phyloP scores from a whole-genome alignment of 768 basidiomycete genomes.

The Tulasnella sp. region DNA sequence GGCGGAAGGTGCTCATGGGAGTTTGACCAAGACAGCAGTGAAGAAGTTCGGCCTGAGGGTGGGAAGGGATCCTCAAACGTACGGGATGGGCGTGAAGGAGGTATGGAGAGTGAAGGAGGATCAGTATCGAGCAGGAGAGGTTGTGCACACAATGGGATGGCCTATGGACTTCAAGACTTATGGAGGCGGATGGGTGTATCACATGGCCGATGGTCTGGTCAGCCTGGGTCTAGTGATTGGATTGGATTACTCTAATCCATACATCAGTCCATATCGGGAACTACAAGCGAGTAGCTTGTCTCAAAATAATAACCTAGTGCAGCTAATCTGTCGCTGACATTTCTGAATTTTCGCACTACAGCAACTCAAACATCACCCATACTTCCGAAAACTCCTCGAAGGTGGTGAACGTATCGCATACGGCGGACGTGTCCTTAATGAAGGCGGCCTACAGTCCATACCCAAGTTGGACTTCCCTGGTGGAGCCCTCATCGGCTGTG shows the following conservation, averaged over 20 bases:
- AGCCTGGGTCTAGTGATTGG: constrained; percentile 87
- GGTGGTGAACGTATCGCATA: constrained; percentile 77
- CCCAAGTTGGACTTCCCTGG: constrained; percentile 85
- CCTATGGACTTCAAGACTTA: constrained; percentile 75
- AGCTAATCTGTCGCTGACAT: not conserved
- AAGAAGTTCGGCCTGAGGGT: constrained; percentile 60
- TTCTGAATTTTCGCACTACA: constrained; percentile 22
- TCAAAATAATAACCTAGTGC: constrained; percentile 22
- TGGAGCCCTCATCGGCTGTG: constrained; percentile 88
- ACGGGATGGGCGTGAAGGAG: constrained; percentile 92
- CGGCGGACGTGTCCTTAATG: constrained; percentile 79
- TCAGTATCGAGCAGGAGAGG: constrained; percentile 55
- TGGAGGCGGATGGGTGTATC: constrained; percentile 91
- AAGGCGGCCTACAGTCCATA: constrained; percentile 87
- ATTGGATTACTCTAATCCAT: constrained; percentile 90
- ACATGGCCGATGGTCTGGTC: constrained; percentile 87
- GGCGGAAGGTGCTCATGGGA: constrained; percentile 92
- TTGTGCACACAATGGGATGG: constrained; percentile 94
- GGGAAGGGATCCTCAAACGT: constrained; percentile 78
- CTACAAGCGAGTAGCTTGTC: constrained; percentile 58
- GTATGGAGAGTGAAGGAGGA: constrained; percentile 80
- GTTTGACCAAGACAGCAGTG: constrained; percentile 69
- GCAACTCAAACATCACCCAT: constrained; percentile 95
- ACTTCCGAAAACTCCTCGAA: constrained; percentile 70
- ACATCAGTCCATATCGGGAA: constrained; percentile 82